Evolutionary conservation across 1,284 basidiomycete species (phyloP).

Genomic region (Entoloma clypeatum): DNA sequence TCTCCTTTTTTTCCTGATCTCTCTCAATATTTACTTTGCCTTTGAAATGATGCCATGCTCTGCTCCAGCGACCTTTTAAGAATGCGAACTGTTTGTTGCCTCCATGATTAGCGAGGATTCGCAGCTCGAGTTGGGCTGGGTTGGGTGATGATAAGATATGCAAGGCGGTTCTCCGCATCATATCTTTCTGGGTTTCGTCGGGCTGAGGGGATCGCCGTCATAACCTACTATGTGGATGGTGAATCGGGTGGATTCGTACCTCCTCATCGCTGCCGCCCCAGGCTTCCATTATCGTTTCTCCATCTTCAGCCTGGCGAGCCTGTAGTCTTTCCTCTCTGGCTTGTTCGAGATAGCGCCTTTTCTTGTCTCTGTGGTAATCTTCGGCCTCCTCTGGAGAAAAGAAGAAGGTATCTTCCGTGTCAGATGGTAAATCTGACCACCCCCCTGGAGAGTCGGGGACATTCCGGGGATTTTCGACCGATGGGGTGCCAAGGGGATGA

Average conservation of each 20-base stretch:
- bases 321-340: slow-evolving; percentile 60
- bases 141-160: slow-evolving; percentile 70
- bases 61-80: slow-evolving; percentile 68
- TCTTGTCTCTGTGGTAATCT: slow-evolving; percentile 64
- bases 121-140: slow-evolving; percentile 74
- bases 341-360: slow-evolving; percentile 56
- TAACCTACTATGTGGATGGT: slow-evolving; percentile 2
- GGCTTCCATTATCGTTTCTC: slow-evolving; percentile 29
- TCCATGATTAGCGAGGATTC: slow-evolving; percentile 84
- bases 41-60: slow-evolving; percentile 55
- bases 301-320: slow-evolving; percentile 49
- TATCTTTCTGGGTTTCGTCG: slow-evolving; percentile 53
- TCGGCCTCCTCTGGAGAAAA: slow-evolving; percentile 63
- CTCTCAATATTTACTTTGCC: slow-evolving; percentile 37
- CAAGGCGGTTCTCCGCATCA: slow-evolving; percentile 74
- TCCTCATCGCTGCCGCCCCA: slow-evolving; percentile 77
- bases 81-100: slow-evolving; percentile 71
- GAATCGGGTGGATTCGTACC: slow-evolving; percentile 34
- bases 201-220: slow-evolving; percentile 44
- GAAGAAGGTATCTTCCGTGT: slow-evolving; percentile 79
- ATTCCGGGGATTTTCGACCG: slow-evolving; percentile 7
- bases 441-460: slow-evolving; percentile 49
- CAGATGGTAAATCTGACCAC: slow-evolving; percentile 81
- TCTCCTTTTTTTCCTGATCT: slow-evolving; percentile 27
- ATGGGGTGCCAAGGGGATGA: slow-evolving; percentile 30